Evolutionary conservation across 441 rosid genomes (phyloP).

Genomic region (Adansonia gregorii): DNA sequence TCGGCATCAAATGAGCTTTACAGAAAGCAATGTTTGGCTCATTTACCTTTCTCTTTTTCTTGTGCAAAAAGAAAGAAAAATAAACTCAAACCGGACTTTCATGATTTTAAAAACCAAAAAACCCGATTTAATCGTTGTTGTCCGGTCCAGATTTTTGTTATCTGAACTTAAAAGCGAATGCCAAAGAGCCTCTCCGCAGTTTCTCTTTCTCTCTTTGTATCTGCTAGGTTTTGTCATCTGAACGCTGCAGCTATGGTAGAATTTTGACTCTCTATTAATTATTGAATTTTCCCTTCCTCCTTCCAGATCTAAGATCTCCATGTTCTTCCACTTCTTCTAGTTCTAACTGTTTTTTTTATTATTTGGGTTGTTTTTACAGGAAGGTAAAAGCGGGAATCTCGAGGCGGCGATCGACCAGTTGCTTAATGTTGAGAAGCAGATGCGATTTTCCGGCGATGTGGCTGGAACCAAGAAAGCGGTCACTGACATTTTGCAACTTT

Average conservation of each 20-base stretch:
- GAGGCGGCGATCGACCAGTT: slow-evolving; percentile 80
- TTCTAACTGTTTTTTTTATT: slow-evolving; percentile 25
- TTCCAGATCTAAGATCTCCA: slow-evolving; percentile 28
- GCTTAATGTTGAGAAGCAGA: slow-evolving; percentile 89
- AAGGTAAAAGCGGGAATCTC: slow-evolving; percentile 52
- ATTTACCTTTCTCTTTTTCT: not conserved
- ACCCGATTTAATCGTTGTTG: not conserved
- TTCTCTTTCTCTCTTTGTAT: not conserved
- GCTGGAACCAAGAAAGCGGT: slow-evolving; percentile 83
- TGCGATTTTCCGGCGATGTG: slow-evolving; percentile 82
- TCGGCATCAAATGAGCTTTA: no score
- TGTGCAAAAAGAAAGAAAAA: not conserved
- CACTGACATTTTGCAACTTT: slow-evolving; percentile 75
- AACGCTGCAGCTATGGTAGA: slow-evolving; percentile 23
- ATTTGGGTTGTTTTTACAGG: slow-evolving; percentile 48
- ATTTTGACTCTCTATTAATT: not conserved
- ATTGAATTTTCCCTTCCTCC: not conserved
- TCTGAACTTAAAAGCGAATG: no score
- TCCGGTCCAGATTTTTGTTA: not conserved
- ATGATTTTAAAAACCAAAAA: not conserved
- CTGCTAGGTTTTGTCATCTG: slow-evolving; percentile 17
- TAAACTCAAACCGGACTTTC: not conserved
- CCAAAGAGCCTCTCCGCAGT: not conserved
- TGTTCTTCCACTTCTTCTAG: slow-evolving; percentile 9
- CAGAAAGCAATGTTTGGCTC: not conserved